These are phyloP conservation scores for Plasmodium malariae DNA, from an alignment of 169 alveolate genomes.

Conservation along the genomic window DNA sequence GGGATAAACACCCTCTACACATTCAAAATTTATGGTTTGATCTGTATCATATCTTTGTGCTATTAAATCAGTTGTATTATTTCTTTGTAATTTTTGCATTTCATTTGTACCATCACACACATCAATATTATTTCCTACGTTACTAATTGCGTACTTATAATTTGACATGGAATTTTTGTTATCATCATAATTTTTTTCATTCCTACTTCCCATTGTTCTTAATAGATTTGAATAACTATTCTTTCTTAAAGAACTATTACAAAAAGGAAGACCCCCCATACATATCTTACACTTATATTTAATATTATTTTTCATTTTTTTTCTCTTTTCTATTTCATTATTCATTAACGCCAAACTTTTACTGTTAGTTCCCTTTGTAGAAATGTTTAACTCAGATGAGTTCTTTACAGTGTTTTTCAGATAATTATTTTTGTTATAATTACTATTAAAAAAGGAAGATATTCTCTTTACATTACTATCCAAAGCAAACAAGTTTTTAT, in stretches of 20 bases:
- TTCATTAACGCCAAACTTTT: constrained; percentile 22
- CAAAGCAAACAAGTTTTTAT: constrained; percentile 50
- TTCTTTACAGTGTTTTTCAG: neutral
- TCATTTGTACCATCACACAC: neutral
- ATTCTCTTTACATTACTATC: constrained; percentile 41
- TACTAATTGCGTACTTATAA: neutral
- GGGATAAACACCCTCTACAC: constrained; percentile 29
- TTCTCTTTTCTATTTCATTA: constrained; percentile 27
- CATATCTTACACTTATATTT: neutral
- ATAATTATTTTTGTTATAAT: constrained; percentile 22
- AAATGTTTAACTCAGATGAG: constrained; percentile 24
- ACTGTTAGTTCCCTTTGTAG: constrained; percentile 32
- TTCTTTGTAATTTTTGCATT: constrained; percentile 25
- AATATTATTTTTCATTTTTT: neutral
- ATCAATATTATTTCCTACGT: neutral
- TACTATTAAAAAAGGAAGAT: constrained; percentile 32
- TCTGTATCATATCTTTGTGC: constrained; percentile 67
- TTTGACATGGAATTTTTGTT: neutral
- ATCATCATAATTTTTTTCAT: neutral
- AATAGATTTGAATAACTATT: neutral
- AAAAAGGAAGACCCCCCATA: constrained; percentile 3
- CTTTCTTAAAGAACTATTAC: neutral
- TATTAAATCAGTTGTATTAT: constrained; percentile 33
- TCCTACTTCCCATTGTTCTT: neutral
- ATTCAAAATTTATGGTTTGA: constrained; percentile 61